phyloP scores from a whole-genome alignment of 768 basidiomycete species.

The Tylopilus cervinicoccineus region DNA sequence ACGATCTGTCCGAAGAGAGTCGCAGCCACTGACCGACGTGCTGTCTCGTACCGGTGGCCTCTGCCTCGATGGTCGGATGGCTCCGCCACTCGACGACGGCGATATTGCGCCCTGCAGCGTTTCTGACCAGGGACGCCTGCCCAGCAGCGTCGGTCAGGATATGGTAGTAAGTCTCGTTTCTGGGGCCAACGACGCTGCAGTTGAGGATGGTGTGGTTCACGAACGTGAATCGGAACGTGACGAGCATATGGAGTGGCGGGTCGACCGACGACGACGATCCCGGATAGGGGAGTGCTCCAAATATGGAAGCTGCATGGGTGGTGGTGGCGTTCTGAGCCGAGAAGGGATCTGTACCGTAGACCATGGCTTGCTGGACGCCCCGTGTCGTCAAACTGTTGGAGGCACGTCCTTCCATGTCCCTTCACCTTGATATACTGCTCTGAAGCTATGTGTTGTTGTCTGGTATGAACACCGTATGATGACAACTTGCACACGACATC shows the following conservation, averaged over 20 bases:
- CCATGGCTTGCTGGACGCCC: neutral
- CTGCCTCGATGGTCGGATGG: constrained; percentile 50
- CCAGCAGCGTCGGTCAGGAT: constrained; percentile 44
- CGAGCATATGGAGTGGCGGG: constrained; percentile 31
- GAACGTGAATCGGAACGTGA: constrained; percentile 47
- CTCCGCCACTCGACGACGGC: constrained; percentile 56
- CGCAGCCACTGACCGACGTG: constrained; percentile 50
- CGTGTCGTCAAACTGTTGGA: constrained; percentile 1
- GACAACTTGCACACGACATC: neutral
- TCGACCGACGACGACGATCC: constrained; percentile 19
- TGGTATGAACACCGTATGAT: constrained; percentile 1
- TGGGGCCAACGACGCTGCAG: constrained; percentile 49
- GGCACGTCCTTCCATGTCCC: neutral
- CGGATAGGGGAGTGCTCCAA: constrained; percentile 61
- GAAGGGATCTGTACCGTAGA: constrained; percentile 30
- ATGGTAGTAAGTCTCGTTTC: constrained; percentile 44
- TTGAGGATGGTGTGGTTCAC: constrained; percentile 52
- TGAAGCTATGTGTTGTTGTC: constrained; percentile 20
- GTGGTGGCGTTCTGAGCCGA: constrained; percentile 24
- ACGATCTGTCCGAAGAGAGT: constrained; percentile 46
- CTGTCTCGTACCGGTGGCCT: constrained; percentile 47
- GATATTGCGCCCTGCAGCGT: constrained; percentile 41
- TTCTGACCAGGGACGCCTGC: constrained; percentile 51
- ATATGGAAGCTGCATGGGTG: constrained; percentile 44
- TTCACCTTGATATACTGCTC: constrained; percentile 9